Base-by-base conservation (phyloP, 73 alveolate genomes). In the Blepharisma stoltei region DNA sequence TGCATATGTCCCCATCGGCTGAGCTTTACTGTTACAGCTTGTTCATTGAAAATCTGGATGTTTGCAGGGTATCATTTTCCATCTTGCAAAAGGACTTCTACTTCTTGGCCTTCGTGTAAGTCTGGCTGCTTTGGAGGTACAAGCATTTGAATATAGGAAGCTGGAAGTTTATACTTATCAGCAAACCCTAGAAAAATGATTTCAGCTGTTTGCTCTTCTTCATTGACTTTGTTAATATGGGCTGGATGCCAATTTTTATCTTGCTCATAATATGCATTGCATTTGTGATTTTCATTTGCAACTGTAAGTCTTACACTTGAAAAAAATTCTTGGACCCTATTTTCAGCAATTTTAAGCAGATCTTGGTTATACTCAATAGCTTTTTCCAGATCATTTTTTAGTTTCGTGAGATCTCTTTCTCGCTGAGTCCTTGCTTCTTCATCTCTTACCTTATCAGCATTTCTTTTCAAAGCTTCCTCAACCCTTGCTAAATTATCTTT, bases 1-100 rank as follows among this genome's bases (percentile, higher is more conserved):
- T 60, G 73, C 0, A 14, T 60, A 14, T 60, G 73, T 9, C 73
- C 73, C 73, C 73, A 60, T 60, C 73, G 14, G 11, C 46, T 38
- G 14, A 60, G 11, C 5, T 60, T 60, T 20, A 60, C 73, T 60
- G 45, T 18, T 18, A 60, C 46, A 60, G 14, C 23, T 9, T 25
- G 46, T 5, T 60, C 73, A 20, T 60, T 14, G 14, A 60, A 2
- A 60, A 14, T 0, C 23, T 60, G 46, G 23, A 60, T 25, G 5
- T 14, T 25, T 20, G 49, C 73, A 60, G 14, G 23, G 46, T 60
- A 38, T 38, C 73, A 60, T 60, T 60, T 60, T 25, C 73, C 73
- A 60, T 60, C 73, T 18, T 60, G 48, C 46, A 60, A 60, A 14
- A 60, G 45, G 2, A 60, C 47, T 60, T 60, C 73, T 9, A 60